Evolutionary conservation across 805 yeast species (phyloP), one percentile per base, ranked within the genome.

Genomic region (Dipodascus albidus): DNA sequence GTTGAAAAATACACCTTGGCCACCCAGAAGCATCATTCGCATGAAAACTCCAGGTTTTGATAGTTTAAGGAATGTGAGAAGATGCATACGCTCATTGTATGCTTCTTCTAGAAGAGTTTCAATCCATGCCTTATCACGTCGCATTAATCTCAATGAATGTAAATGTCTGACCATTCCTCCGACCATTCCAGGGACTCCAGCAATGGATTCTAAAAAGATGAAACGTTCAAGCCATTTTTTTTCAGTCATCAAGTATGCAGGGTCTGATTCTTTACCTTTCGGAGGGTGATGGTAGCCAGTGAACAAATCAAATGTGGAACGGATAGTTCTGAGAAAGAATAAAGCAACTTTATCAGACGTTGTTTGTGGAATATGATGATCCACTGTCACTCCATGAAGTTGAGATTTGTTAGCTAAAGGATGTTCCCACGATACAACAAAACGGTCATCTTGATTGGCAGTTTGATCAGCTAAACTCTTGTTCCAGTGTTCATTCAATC

Each of bases 181-280:
- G 49, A 81, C 85, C 74, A 82, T 78, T 9, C 90, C 89, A 1
- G 90, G 90, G n/a, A 83, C 86, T 4, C 87, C 89, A 2, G 90
- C 90, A 53, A 84, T 74, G 56, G 82, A 76, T 65, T 83, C 90
- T 59, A 83, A 72, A 60, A 84, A 82, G 42, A 84, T 77, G 53
- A 77, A 67, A 52, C 72, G 65, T 3, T 80, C 76, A 54, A 84
- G 60, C 89, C 89, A 84, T 62, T 80, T 79, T 52, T 70, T 72
- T 23, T 76, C 77, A 3, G 83, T 79, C 85, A 83, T 79, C 52
- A 70, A 70, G 57, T 72, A 75, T 49, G 64, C 62, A 48, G 69
- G 67, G 27, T 65, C 56, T 22, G 61, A 56, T 27, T 66, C 65
- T 1, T 63, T 56, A 15, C 69, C 73, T 11, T 73, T 71, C 22